phyloP scores from a whole-genome alignment of 768 basidiomycete species.

The Suillus fuscotomentosus region DNA sequence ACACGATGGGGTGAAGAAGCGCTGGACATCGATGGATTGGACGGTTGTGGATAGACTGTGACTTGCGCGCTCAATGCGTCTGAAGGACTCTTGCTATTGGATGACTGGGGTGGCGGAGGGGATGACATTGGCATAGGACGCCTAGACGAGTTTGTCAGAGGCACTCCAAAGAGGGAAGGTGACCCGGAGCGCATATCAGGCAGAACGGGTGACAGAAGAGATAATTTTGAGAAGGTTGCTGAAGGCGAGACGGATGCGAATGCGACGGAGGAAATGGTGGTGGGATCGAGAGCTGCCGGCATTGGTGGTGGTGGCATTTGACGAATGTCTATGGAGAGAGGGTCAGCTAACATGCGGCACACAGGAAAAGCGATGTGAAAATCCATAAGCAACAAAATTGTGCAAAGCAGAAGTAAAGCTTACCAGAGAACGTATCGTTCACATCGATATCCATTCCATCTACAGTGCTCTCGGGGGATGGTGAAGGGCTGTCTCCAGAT shows the following conservation, averaged over 20 bases:
- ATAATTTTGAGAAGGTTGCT: conserved; percentile 50
- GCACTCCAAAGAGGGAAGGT: conserved; percentile 2
- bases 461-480: conserved; percentile 2
- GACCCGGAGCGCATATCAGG: conserved; percentile 10
- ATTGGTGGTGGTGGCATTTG: conserved; percentile 54
- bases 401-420: conserved; percentile 1
- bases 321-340: conserved; percentile 29
- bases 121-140: conserved; percentile 11
- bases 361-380: neutral
- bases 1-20: conserved; percentile 18
- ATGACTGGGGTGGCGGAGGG: conserved; percentile 18
- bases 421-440: conserved; percentile 22
- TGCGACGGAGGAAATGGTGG: conserved; percentile 32
- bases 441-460: conserved; percentile 19
- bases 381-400: neutral
- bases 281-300: conserved; percentile 43
- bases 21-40: neutral
- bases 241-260: conserved; percentile 40
- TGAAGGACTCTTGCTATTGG: conserved; percentile 11
- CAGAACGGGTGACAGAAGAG: conserved; percentile 37
- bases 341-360: neutral
- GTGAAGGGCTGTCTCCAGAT: conserved; percentile 1
- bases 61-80: neutral
- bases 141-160: conserved; percentile 11
- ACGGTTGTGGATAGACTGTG: neutral